Conservation (phyloP, 2,329 filamentous ascomycete genomes). For the Sarocladium oryzae region DNA sequence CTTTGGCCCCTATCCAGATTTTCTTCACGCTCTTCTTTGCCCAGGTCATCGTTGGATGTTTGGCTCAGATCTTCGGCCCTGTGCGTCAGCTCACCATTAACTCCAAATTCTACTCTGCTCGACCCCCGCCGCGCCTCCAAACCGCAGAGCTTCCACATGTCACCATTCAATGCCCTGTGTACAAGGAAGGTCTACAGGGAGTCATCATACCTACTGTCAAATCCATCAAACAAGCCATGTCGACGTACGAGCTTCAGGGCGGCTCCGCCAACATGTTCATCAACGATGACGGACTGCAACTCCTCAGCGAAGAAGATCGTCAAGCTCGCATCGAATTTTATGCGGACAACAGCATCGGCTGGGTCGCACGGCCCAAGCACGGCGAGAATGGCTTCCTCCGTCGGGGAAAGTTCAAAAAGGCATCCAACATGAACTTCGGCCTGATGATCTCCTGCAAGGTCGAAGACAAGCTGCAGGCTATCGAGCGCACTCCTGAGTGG, state of each 20-base stretch:
- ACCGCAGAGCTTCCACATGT: slow-evolving; percentile 57
- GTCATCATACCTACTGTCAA: slow-evolving; percentile 74
- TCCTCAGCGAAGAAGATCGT: slow-evolving; percentile 56
- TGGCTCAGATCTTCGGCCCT: slow-evolving; percentile 71
- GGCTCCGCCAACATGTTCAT: slow-evolving; percentile 74
- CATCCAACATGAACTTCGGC: slow-evolving; percentile 67
- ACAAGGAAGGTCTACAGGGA: slow-evolving; percentile 71
- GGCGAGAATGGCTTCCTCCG: slow-evolving; percentile 56
- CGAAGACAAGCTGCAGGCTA: slow-evolving; percentile 57
- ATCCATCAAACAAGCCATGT: slow-evolving; percentile 72
- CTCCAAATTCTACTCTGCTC: slow-evolving; percentile 76
- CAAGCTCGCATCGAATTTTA: slow-evolving; percentile 61
- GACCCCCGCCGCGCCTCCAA: slow-evolving; percentile 57
- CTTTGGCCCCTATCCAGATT: slow-evolving; percentile 63
- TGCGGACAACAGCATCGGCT: slow-evolving; percentile 62
- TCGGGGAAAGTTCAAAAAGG: slow-evolving; percentile 63
- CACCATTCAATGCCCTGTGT: slow-evolving; percentile 82
- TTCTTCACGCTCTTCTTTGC: slow-evolving; percentile 80
- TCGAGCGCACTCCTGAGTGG: slow-evolving; percentile 56
- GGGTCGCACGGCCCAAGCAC: slow-evolving; percentile 60
- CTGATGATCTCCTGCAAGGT: slow-evolving; percentile 63
- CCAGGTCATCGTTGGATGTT: slow-evolving; percentile 69
- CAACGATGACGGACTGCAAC: slow-evolving; percentile 69
- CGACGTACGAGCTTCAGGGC: slow-evolving; percentile 69
- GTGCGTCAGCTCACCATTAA: slow-evolving; percentile 67